Evolutionary conservation across 2,329 filamentous ascomycete species (phyloP), one percentile per base, ranked within the genome.

Genomic region (Colletotrichum tropicale): DNA sequence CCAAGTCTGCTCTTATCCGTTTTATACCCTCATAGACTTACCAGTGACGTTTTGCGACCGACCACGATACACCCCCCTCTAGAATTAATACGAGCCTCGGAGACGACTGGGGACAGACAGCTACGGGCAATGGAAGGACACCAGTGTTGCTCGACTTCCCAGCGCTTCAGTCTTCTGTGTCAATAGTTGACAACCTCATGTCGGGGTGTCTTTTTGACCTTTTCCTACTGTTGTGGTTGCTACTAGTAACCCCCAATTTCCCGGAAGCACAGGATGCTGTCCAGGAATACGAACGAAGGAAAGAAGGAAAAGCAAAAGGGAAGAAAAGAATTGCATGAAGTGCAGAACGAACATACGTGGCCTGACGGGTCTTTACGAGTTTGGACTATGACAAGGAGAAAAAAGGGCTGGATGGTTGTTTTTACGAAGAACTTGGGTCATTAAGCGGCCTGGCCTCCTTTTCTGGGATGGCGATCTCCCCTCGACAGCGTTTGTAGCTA

Each of bases 1-100:
- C 48, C 28, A 65, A 69, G 70, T 52, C 70, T 76, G 70, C 60
- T 66, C 66, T 76, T 65, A 43, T 52, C 70, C 55, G 65, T 64
- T 72, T 77, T 78, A 78, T 78, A 78, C 77, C 77, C 76, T 77
- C 61, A 77, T 76, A 77, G 75, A 77, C 73, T 76, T 75, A 66
- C 71, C 48, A 68, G 71, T 62, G 56, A 75, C 71, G 71, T 74
- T 76, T 73, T 75, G 71, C 66, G 62, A 76, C 72, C 68, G 64
- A 38, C 62, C 64, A 43, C 62, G 64, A 66, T 58, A 66, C 61
- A 76, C 36, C 38, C 38, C 60, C 28, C 64, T 70, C 67, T 67
- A 71, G 68, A 68, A 71, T 60, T 71, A 71, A 77, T 68, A 68
- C 68, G 28, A 43, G 48, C 64, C 65, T 69, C 58, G 48, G 64